Evolutionary conservation across 768 basidiomycete species (phyloP).

Genomic region (Agaricus subrufescens): DNA sequence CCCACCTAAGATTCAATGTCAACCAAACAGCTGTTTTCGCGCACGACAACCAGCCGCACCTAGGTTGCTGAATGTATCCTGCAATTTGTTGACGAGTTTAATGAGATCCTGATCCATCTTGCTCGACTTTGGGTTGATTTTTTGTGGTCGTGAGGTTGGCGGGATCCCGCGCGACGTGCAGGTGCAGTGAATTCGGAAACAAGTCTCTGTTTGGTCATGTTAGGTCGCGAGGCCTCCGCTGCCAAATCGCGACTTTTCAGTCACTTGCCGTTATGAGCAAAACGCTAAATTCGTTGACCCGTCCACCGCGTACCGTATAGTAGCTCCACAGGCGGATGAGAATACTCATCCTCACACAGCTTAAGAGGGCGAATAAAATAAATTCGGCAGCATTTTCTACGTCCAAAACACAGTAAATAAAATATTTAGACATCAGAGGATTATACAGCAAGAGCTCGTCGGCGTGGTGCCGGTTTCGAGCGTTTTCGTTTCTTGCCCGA

Average conservation of each 20-base stretch:
- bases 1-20: conserved; percentile 48
- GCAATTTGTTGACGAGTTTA: conserved; percentile 90
- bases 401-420: not conserved
- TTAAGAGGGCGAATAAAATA: not conserved
- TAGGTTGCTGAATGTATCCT: conserved; percentile 87
- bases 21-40: conserved; percentile 1
- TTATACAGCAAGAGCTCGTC: conserved; percentile 43
- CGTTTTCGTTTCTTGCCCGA: conserved; percentile 89
- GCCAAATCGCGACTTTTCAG: too few relatives aligned
- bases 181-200: not conserved
- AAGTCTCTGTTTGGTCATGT: conserved; percentile 2
- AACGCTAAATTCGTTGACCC: too few relatives aligned
- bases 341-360: not conserved
- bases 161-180: conserved; percentile 2
- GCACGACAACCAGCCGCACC: conserved; percentile 43
- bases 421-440: conserved; percentile 6
- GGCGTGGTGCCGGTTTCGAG: conserved; percentile 59
- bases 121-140: not conserved
- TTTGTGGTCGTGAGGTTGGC: not conserved
- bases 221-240: not conserved
- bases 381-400: too few relatives aligned
- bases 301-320: too few relatives aligned
- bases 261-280: too few relatives aligned
- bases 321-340: too few relatives aligned
- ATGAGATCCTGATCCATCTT: conserved; percentile 95